Evolutionary conservation across 305 asterid species (phyloP).

Genomic region (Vinca major): DNA sequence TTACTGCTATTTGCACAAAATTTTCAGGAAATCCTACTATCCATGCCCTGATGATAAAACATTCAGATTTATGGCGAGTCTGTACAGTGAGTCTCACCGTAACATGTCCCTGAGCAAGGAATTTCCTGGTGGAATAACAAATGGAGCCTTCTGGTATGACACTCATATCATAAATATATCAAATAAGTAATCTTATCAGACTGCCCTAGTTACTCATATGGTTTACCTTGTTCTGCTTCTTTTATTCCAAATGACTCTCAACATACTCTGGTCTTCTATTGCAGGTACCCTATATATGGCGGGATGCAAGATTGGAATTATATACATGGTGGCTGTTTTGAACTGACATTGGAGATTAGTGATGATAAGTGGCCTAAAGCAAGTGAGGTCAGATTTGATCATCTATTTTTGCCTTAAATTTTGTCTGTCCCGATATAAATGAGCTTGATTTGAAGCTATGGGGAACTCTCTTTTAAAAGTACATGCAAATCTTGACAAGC

Average conservation of each 20-base stretch:
- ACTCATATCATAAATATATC: neutral
- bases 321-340: constrained; percentile 68
- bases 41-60: constrained; percentile 92
- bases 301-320: constrained; percentile 99
- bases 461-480: neutral
- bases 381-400: constrained; percentile 52
- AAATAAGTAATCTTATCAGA: neutral
- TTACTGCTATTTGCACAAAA: constrained; percentile 1
- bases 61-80: constrained; percentile 63
- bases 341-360: constrained; percentile 85
- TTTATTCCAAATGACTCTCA: constrained; percentile 2
- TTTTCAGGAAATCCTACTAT: constrained; percentile 64
- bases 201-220: neutral
- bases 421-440: neutral
- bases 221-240: constrained; percentile 2
- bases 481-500: neutral
- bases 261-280: constrained; percentile 20
- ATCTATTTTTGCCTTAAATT: constrained; percentile 1
- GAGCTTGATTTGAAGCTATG: neutral
- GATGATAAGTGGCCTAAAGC: constrained; percentile 93
- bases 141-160: constrained; percentile 80
- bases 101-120: constrained; percentile 91
- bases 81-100: constrained; percentile 74
- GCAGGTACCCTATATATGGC: constrained; percentile 93
- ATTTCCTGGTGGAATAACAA: constrained; percentile 81